A percentile compares a stretch with the other conserved stretches of the same genome.
phyloP scores from a whole-genome alignment of 805 yeast species.

The Cyberlindnera mycetangii region DNA sequence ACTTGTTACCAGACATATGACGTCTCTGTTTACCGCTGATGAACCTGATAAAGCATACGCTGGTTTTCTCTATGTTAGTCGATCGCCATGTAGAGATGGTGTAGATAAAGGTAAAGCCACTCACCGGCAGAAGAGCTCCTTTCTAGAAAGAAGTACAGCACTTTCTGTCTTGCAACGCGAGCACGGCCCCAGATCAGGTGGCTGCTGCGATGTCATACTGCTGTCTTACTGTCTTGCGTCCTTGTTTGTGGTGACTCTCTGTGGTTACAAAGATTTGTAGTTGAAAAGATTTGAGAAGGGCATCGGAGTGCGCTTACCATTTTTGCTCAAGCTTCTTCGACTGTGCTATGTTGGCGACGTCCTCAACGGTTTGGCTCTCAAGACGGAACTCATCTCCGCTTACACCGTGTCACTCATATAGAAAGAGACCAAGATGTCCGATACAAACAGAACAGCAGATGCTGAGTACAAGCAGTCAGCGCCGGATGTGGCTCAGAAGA shows the following conservation, averaged over 20 bases:
- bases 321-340: background rate
- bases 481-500: constrained; percentile 32
- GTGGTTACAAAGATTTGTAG: background rate
- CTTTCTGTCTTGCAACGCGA: constrained; percentile 44
- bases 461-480: constrained; percentile 21
- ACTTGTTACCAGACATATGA: constrained; percentile 65
- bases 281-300: background rate
- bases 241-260: too few species aligned
- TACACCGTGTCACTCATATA: too few species aligned
- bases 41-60: constrained; percentile 64
- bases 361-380: background rate
- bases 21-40: constrained; percentile 78
- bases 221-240: too few species aligned
- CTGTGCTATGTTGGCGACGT: background rate
- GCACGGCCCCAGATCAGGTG: constrained; percentile 10
- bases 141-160: constrained; percentile 50
- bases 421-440: constrained; percentile 6
- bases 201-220: background rate
- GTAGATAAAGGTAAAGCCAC: constrained; percentile 1
- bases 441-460: constrained; percentile 17
- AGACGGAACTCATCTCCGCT: too few species aligned
- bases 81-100: too few species aligned
- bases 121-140: constrained; percentile 58
- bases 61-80: background rate
- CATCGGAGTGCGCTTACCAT: background rate